phyloP scores from a whole-genome alignment of 257 asterid species.

The Lavandula angustifolia region DNA sequence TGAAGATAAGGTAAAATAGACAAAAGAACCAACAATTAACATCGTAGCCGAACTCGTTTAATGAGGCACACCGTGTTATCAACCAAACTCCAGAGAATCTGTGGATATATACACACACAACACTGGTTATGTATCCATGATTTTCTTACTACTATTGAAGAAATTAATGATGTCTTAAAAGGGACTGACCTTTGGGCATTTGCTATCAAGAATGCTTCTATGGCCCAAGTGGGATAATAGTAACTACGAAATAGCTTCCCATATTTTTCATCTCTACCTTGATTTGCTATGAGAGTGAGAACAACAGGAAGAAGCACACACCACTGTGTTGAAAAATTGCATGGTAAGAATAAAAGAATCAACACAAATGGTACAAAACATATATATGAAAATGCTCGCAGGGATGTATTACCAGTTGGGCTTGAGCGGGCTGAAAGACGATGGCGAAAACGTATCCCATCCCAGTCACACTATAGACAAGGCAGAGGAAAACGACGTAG shows the following conservation, averaged over 20 bases:
- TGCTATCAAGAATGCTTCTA: constrained; percentile 82
- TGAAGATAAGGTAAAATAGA: constrained; percentile 44
- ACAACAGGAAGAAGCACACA: constrained; percentile 97
- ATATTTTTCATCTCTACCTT: constrained; percentile 63
- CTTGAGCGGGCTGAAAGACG: constrained; percentile 73
- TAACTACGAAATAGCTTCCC: constrained; percentile 49
- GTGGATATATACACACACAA: constrained; percentile 24
- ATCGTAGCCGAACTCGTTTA: constrained; percentile 67
- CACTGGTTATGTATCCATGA: too few relatives aligned
- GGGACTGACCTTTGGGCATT: constrained; percentile 82
- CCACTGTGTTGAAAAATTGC: constrained; percentile 61
- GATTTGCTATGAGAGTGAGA: constrained; percentile 77
- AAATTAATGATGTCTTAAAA: too few relatives aligned
- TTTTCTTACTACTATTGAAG: too few relatives aligned
- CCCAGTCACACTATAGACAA: constrained; percentile 89
- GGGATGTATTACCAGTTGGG: constrained; percentile 84
- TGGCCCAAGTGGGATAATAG: constrained; percentile 91
- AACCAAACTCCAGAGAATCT: constrained; percentile 86
- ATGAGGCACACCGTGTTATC: constrained; percentile 79
- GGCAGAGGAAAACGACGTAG: constrained; percentile 69
- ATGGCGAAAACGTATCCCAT: constrained; percentile 88
- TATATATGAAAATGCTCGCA: constrained; percentile 16
- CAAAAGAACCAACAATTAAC: constrained; percentile 61
- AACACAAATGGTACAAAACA: neutral
- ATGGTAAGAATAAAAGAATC: constrained; percentile 11